Base-by-base conservation (phyloP, 208 protist genomes). In the Acanthamoeba healyi region DNA sequence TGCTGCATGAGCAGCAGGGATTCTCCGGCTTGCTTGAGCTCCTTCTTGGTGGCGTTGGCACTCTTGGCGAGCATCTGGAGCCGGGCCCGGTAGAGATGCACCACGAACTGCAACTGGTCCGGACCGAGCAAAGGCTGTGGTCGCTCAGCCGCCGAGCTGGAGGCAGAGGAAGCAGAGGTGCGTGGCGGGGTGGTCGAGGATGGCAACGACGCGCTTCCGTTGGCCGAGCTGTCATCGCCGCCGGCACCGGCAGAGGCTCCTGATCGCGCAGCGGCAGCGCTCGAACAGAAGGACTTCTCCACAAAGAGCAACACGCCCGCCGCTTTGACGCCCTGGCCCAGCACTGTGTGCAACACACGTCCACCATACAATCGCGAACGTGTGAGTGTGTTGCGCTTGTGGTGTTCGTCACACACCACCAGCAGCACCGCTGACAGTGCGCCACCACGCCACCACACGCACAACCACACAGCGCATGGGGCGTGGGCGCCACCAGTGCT, bases 1-100 rank as follows among this genome's bases (percentile, higher is more conserved):
- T 26, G 90, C 49, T 19, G 49, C 6, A n/a, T n/a, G n/a, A n/a
- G n/a, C n/a, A n/a, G n/a, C n/a, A n/a, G n/a, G n/a, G n/a, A n/a
- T n/a, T n/a, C n/a, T n/a, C n/a, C n/a, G n/a, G n/a, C n/a, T n/a
- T n/a, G n/a, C 61, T 82, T 93, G 67, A 93, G 32, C 88, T 81
- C 88, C 19, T 34, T 46, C 88, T 82, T 77, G 42, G 65, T 82
- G 12, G 63, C 63, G 63, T 22, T 22, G 63, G 63, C 32, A 22
- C 19, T 72, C 29, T 36, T 29, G 32, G 63, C 32, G 12, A 72
- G 26, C 29, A 72, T 7, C 63, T 72, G 63, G 29, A 72, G 32
- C 63, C 24, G 7, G 63, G 63, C 63, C 63, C 32, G 26, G 32
- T 72, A 72, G 63, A 72, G 63, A 22, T 72, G 63, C 29, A 72